Base-by-base conservation (phyloP, 148 eudicot species). In the Fagopyrum esculentum region DNA sequence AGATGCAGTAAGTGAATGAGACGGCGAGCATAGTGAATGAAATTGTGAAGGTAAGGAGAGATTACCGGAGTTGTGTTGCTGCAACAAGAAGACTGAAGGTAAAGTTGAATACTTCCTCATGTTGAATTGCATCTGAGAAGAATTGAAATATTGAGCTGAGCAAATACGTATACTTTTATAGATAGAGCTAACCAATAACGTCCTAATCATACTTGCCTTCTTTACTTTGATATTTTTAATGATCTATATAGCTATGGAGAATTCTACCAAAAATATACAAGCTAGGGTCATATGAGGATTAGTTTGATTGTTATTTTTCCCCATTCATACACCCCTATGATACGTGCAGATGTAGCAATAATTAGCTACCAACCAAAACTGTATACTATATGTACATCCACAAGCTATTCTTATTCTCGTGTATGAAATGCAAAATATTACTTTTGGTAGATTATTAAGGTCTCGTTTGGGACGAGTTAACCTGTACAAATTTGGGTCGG, bases 341-440 rank as follows among this genome's bases (percentile, higher is more conserved):
- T 61, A 61, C 68, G 43, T 35, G 40, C 40, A 35, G 40, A 35
- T 35, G 5, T 8, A 26, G 43, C 30, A 26, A 29, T 61, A 61
- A 61, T 26, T 61, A 26, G 68, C 68, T 61, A 61, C 68, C 44
- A 26, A 61, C 68, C 68, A 61, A 52, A 52, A 52, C 57, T 52
- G 9, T 5, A 61, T 26, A 9, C 40, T 26, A 9, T 26, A 19
- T 22, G 10, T 1, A 22, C 10, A 16, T 59, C 6, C 1, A 11
- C 22, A 6, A 59, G 64, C 30, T 59, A 10, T 59, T n/a, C 19
- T 12, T 52, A 52, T 12, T 22, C 17, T 19, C 2, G 64, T 57
- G 35, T 9, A 30, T 13, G 9, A 60, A 60, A 29, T 40, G 12
- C 15, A 26, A 29, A 8, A 9, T 60, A 60, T 35, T 35, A 35